Conservation (phyloP, 306 rosid species). For the Cucurbita moschata region DNA sequence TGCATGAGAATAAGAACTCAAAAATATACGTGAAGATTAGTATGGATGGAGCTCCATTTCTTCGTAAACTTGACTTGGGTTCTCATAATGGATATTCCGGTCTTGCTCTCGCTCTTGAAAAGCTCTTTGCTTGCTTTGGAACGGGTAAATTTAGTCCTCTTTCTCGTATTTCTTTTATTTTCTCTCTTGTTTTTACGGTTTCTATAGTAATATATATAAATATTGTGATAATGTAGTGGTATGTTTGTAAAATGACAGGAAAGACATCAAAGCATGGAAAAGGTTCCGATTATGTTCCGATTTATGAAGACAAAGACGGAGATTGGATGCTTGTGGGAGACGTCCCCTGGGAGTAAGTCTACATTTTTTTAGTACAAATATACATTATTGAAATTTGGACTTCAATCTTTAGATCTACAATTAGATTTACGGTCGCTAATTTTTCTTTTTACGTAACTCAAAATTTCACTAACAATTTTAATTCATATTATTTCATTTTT, state of each 20-base stretch:
- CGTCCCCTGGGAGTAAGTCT: slow-evolving; percentile 95
- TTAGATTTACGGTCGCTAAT: no score
- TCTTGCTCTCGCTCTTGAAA: slow-evolving; percentile 58
- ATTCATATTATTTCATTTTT: not conserved
- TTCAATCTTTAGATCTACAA: no score
- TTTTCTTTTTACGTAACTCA: not conserved
- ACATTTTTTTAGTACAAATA: not conserved
- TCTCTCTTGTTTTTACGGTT: not conserved
- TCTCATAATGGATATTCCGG: slow-evolving; percentile 43
- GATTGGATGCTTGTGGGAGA: slow-evolving; percentile 99
- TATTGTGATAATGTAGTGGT: not conserved
- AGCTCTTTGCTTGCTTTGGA: slow-evolving; percentile 64
- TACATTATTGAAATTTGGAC: no score
- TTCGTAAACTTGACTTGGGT: slow-evolving; percentile 64
- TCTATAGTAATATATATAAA: not conserved
- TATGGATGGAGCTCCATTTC: slow-evolving; percentile 92
- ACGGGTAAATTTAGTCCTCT: slow-evolving; percentile 21
- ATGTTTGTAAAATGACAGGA: slow-evolving; percentile 29
- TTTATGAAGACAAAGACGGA: slow-evolving; percentile 93
- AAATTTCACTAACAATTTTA: not conserved
- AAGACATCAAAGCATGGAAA: slow-evolving; percentile 57
- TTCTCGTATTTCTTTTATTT: not conserved
- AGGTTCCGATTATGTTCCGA: slow-evolving; percentile 55
- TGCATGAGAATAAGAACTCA: slow-evolving; percentile 7
- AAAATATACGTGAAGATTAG: slow-evolving; percentile 79